Base-by-base conservation (phyloP, 2,329 filamentous ascomycete species). In the Cadophora sp. region DNA sequence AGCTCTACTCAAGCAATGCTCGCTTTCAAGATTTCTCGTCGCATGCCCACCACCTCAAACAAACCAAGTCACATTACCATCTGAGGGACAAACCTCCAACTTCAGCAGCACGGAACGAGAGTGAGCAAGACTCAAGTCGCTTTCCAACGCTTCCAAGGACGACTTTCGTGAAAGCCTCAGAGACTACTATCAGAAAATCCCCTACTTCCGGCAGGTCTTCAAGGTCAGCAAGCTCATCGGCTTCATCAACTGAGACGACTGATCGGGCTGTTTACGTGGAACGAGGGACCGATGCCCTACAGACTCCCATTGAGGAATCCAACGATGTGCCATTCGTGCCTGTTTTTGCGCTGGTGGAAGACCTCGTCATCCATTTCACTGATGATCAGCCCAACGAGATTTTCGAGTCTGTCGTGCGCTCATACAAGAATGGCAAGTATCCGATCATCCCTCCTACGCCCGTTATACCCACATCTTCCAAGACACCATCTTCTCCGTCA, bases 361-460 rank as follows among this genome's bases (percentile, higher is more conserved):
- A 90, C 68, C 73, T 89, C 1, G 80, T 89, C 2, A 79, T 90
- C 27, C 80, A 85, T 55, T 82, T 89, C 64, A 83, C 81, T 16
- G 80, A 82, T 9, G 81, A 81, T 1, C 75, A 77, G 0, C 73
- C 75, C 0, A 80, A 85, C 66, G 67, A 75, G 1, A 73, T 83
- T 0, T 75, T 89, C 1, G 81, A 83, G 24, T 79, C 79, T 0
- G 80, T 84, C 18, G 78, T 88, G 39, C 76, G 78, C 33, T 80
- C 82, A 1, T 84, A 87, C 69, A 80, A 78, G 66, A 75, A 79
- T 22, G 79, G 80, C 7, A 75, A 59, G 33, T 81, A 79, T 66
- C 79, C 80, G 20, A 59, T 75, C 14, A 13, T 64, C 1, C 67
- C 68, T 36, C 61, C 50, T 45, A 18, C 16, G 8, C 33, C 36